Conservation (phyloP, 345 rosid genomes). For the Pistacia integerrima region DNA sequence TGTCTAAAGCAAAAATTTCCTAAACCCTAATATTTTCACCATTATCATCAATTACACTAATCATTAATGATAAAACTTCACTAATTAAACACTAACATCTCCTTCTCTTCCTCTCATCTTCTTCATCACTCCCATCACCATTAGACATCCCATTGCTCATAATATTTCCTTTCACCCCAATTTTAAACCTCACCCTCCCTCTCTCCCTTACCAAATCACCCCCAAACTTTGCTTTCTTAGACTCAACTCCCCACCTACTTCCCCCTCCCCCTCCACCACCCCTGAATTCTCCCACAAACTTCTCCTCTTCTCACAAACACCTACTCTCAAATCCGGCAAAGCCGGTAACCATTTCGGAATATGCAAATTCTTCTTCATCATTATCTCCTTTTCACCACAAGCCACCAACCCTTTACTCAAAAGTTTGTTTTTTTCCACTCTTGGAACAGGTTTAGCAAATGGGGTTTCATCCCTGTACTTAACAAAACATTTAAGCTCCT, state of each 20-base stretch:
- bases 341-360: conserved; percentile 45
- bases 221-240: neutral
- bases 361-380: neutral
- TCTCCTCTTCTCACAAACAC: neutral
- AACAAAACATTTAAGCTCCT: conserved; percentile 42
- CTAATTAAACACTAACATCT: neutral
- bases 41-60: no score
- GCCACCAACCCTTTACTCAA: neutral
- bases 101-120: neutral
- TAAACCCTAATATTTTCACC: neutral
- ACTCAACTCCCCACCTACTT: neutral
- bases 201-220: conserved; percentile 27
- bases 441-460: conserved; percentile 56
- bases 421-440: neutral
- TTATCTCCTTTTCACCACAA: no score
- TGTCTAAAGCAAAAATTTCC: no score
- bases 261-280: neutral
- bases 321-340: conserved; percentile 29
- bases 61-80: no score
- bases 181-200: conserved; percentile 26
- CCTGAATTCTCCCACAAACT: conserved; percentile 33
- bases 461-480: conserved; percentile 46
- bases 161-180: conserved; percentile 1
- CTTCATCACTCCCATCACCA: neutral
- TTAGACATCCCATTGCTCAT: conserved; percentile 5